Percentiles rank a stretch among this genome's conserved stretches.
phyloP scores from a whole-genome alignment of 192 early-diverging fungal genomes.

The Backusella parvicylindrica region DNA sequence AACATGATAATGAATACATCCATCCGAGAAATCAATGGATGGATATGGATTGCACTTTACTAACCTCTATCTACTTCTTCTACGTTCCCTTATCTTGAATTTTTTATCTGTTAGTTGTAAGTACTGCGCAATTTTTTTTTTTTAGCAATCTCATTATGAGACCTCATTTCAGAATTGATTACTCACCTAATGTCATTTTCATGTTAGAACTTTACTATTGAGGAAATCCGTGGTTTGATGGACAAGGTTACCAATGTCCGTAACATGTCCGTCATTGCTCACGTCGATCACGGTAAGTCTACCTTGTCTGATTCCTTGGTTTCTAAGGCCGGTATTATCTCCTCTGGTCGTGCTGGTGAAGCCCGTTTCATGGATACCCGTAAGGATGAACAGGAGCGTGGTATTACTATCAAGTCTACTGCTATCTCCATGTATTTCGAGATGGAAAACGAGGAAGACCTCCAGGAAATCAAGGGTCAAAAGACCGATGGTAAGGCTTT shows the following conservation, averaged over 20 bases:
- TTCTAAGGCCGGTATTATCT: conserved; percentile 98
- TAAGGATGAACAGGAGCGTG: conserved; percentile 96
- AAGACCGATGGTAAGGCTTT: conserved; percentile 84
- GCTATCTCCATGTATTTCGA: conserved; percentile 99
- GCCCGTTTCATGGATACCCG: conserved; percentile 97
- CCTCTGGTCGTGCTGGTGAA: conserved; percentile 90
- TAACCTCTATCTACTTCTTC: not conserved
- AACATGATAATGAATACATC: not conserved
- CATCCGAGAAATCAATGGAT: not conserved
- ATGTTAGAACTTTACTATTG: conserved; percentile 46
- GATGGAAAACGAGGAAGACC: conserved; percentile 73
- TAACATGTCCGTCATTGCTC: conserved; percentile 99
- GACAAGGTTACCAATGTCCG: conserved; percentile 83
- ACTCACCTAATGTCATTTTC: too few relatives aligned
- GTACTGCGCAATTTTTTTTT: not conserved
- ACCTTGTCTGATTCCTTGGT: conserved; percentile 95
- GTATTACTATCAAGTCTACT: conserved; percentile 99
- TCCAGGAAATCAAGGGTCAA: conserved; percentile 78
- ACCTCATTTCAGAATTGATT: too few relatives aligned
- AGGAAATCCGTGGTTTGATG: conserved; percentile 48
- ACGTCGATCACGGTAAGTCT: conserved; percentile 99
- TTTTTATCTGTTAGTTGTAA: not conserved
- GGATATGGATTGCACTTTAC: not conserved
- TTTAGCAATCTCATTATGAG: too few relatives aligned
- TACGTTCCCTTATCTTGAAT: not conserved